Evolutionary conservation across 106 monocot species (phyloP), one percentile per base, ranked within the genome.

Genomic region (Hemerocallis citrina): DNA sequence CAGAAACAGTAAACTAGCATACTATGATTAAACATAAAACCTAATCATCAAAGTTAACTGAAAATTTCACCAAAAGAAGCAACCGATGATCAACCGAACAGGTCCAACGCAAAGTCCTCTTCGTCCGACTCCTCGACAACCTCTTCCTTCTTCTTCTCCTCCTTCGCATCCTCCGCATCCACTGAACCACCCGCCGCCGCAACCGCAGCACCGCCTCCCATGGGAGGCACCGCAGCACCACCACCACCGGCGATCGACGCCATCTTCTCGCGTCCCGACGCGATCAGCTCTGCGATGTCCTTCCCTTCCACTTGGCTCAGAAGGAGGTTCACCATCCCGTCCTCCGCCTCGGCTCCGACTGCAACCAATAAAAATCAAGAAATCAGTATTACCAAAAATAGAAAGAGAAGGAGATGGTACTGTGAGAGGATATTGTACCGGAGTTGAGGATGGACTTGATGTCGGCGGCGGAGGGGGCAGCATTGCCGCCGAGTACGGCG

Each of bases 401-500:
- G 44, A 16, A 16, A 16, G 15, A 17, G 44, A 5, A 5, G 5
- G 10, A 44, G 14, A 11, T 12, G 5, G 17, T 16, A 16, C 14
- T 11, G 44, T 16, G 17, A 44, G 44, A 16, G 5, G 44, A 44
- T 16, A 1, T 4, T n/a, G 17, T 13, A 66, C 73, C 73, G 48
- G 73, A 74, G 48, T 31, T 58, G 16, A 74, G 73, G 38, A 74
- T 66, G 30, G 23, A 7, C 41, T 60, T 74, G 16, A 74, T 14
- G 25, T 74, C 73, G 28, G 31, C 41, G 38, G 49, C 25, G 49
- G 66, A 66, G 24, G 73, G 66, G 15, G 23, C 7, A 13, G 34
- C 6, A 39, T 60, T 74, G 44, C 73, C 66, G 0, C 66, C 73
- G n/a, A 66, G 51, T 22, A 66, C 66, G 39, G 66, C 66, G 15